Base-by-base conservation (phyloP, 108 stramenopile genomes). In the Pseudonitzschia delicatissima region DNA sequence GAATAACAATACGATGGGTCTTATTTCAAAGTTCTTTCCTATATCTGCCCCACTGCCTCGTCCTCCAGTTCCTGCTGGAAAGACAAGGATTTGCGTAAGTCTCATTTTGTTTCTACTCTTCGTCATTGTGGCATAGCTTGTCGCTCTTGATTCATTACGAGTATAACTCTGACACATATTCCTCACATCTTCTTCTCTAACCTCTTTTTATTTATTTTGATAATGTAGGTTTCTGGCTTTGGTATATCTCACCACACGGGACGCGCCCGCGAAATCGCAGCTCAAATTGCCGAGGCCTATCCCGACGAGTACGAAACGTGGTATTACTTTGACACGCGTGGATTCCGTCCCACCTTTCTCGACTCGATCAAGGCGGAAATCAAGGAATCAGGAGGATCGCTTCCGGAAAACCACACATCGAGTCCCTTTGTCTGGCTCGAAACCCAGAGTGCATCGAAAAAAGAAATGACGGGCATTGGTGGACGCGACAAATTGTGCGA, bases 251-350 rank as follows among this genome's bases (percentile, higher is more conserved):
- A 64, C 32, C 44, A 64, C 45, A 64, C 63, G 21, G 63, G 63
- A 18, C 63, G 63, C 11, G 63, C 63, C 25, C 63, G 45, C 31
- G 45, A 26, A 8, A 23, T 64, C 18, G 63, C 63, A 25, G 2
- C 45, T 18, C 45, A 26, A 0, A 64, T 64, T 17, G 63, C 47
- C 31, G 45, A 64, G 45, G 44, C 44, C 3, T 47, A 64, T 26
- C 63, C 63, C 44, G 63, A 64, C 45, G 48, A 64, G 29, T 64
- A 64, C 63, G 63, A 64, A 48, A 64, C 63, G 26, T 64, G 63
- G 63, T 64, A 27, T 26, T 64, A 64, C 45, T 64, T 64, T 64
- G 44, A 45, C 15, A 48, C 63, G 11, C 31, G 27, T 31, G 27
- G 31, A 47, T 64, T 49, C 47, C 42, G 45, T 4, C 53, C 53